Conservation (phyloP, 768 basidiomycete species). For the Mycena metata region DNA sequence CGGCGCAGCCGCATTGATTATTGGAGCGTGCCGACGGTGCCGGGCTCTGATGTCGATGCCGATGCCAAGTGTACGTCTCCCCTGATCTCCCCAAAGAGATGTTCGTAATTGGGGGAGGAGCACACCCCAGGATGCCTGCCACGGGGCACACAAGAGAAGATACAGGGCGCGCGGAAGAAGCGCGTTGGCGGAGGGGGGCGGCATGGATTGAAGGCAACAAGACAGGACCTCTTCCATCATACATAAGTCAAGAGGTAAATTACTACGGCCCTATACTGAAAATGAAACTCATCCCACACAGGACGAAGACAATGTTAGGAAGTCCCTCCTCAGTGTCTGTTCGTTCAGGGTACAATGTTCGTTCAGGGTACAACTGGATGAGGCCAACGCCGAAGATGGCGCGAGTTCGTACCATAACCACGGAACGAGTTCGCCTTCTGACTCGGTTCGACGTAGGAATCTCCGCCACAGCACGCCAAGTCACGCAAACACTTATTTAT, state of each 20-base stretch:
- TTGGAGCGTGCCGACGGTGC: too few relatives aligned
- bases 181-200: neutral
- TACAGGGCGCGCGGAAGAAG: too few relatives aligned
- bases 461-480: neutral
- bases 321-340: constrained; percentile 42
- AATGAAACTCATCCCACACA: constrained; percentile 38
- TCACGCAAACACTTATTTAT: neutral
- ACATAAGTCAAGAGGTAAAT: neutral
- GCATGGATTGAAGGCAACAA: neutral
- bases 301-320: constrained; percentile 39
- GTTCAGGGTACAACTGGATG: constrained; percentile 41
- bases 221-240: neutral
- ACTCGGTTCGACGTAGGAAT: neutral
- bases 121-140: too few relatives aligned
- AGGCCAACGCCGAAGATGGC: constrained; percentile 23
- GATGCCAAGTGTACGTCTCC: too few relatives aligned
- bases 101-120: too few relatives aligned
- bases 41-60: too few relatives aligned
- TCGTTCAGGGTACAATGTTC: too few relatives aligned
- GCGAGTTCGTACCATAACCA: neutral
- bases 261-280: neutral
- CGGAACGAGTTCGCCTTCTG: too few relatives aligned
- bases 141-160: too few relatives aligned
- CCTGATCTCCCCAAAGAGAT: too few relatives aligned
- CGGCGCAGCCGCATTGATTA: too few relatives aligned